Evolutionary conservation across 2,329 filamentous ascomycete species (phyloP).

Genomic region (Alternaria gansuensis): DNA sequence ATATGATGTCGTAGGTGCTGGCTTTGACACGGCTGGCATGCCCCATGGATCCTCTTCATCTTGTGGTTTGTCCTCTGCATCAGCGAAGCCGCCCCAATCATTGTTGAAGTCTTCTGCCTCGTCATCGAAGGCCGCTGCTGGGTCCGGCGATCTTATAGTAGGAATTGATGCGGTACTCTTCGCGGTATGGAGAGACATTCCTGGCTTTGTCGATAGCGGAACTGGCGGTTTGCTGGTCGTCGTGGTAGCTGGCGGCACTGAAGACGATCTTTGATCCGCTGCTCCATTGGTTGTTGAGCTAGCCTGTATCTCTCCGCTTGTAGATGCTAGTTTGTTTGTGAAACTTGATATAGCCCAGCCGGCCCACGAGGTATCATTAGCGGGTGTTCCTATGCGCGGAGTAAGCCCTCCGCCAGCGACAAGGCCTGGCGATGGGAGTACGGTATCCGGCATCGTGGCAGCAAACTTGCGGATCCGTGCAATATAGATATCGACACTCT

Average conservation of each 20-base stretch:
- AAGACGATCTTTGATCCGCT: slow-evolving; percentile 59
- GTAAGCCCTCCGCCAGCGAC: slow-evolving; percentile 59
- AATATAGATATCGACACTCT: slow-evolving; percentile 87
- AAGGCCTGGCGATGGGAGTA: slow-evolving; percentile 69
- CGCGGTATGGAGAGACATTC: slow-evolving; percentile 42
- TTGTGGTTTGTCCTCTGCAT: slow-evolving; percentile 59
- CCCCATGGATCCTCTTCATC: slow-evolving; percentile 64
- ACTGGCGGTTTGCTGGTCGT: slow-evolving; percentile 58
- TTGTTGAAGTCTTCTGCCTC: slow-evolving; percentile 69
- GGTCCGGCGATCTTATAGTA: slow-evolving; percentile 47
- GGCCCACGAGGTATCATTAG: slow-evolving; percentile 77
- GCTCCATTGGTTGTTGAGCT: slow-evolving; percentile 46
- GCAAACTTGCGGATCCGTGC: slow-evolving; percentile 82
- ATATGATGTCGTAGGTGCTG: slow-evolving; percentile 63
- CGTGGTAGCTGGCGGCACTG: slow-evolving; percentile 58
- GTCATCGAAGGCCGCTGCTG: slow-evolving; percentile 61
- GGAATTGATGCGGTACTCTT: slow-evolving; percentile 43
- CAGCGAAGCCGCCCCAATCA: slow-evolving; percentile 77
- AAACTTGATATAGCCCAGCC: slow-evolving; percentile 99
- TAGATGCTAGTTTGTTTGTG: slow-evolving; percentile 88
- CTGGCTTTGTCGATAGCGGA: slow-evolving; percentile 56
- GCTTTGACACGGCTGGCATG: slow-evolving; percentile 53
- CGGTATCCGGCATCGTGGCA: slow-evolving; percentile 79
- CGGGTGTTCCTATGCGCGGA: slow-evolving; percentile 82
- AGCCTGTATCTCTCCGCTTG: slow-evolving; percentile 84